Evolutionary conservation across 257 asterid species (phyloP).

Genomic region (Cordia subcordata): DNA sequence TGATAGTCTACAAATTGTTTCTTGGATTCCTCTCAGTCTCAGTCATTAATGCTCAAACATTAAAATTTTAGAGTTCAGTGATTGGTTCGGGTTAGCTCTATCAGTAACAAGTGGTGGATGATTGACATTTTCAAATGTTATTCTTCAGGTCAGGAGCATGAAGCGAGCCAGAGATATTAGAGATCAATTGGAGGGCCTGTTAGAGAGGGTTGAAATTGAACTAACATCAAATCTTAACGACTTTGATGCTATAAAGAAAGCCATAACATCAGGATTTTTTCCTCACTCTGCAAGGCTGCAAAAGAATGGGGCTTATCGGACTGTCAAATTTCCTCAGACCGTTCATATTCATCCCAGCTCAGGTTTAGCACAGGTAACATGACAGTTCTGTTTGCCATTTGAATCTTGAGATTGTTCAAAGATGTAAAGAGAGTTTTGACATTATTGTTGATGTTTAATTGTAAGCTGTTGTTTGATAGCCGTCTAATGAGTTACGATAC

Average conservation of each 20-base stretch:
- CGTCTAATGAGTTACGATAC: too few relatives aligned
- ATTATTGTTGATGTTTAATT: neutral
- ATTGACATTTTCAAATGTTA: too few relatives aligned
- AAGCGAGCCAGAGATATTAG: constrained; percentile 92
- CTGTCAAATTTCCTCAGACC: constrained; percentile 81
- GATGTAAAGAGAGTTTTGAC: constrained; percentile 1
- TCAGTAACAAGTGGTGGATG: too few relatives aligned
- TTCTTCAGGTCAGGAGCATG: constrained; percentile 85
- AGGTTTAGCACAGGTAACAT: constrained; percentile 68
- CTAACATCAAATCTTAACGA: constrained; percentile 55
- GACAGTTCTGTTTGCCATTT: too few relatives aligned
- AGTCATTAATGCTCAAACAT: too few relatives aligned
- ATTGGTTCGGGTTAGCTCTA: too few relatives aligned
- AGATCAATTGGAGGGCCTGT: constrained; percentile 84
- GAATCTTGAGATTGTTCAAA: neutral
- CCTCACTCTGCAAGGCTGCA: constrained; percentile 83
- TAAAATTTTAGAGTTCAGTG: too few relatives aligned
- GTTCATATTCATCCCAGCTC: constrained; percentile 92
- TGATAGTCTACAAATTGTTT: too few relatives aligned
- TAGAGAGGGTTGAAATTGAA: constrained; percentile 90
- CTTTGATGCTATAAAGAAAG: constrained; percentile 62
- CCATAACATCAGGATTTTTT: constrained; percentile 78
- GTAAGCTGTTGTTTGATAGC: too few relatives aligned
- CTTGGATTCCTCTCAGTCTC: too few relatives aligned
- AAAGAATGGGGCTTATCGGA: constrained; percentile 78